Evolutionary conservation across 164 flowering plant species (phyloP), one percentile per base, ranked within the genome.

Genomic region (Annona cherimola): DNA sequence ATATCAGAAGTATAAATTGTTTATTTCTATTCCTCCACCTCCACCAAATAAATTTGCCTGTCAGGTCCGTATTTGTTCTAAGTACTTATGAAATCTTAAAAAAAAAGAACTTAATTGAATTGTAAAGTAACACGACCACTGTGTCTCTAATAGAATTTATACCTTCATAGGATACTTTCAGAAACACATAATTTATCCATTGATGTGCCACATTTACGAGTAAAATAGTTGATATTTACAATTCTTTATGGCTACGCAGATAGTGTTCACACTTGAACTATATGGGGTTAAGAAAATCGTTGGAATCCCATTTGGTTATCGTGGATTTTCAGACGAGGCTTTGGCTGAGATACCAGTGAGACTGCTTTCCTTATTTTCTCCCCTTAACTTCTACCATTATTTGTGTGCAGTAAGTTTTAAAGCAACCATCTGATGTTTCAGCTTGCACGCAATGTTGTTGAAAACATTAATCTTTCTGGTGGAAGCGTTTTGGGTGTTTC

Each of bases 401-500:
- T 16, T 35, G 39, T 35, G 11, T 35, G 4, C 11, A 8, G 19
- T 19, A 61, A 64, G 14, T 5, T 1, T 70, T 14, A 2, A n/a
- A 7, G 5, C 42, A 18, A 39, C n/a, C 4, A 42, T 63, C 11
- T 2, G 0, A 16, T 54, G 64, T 77, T 66, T 72, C 78, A 92
- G 99, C 85, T 94, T 18, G 85, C 98, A 1, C 71, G 97, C 74
- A 85, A 85, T 75, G 94, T 92, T 75, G 95, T 94, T 74, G 96
- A 91, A 73, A 92, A 94, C 83, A 72, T 92, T 73, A 96, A 92
- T 76, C 93, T 94, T 66, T 86, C 92, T 71, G 97, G 99, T 63
- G 99, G 98, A 81, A 94, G 98, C 78, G 83, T 91, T 71, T 81
- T 94, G 74, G 99, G 99, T 75, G 98, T 92, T 77, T 94, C 99